phyloP scores from a whole-genome alignment of 805 yeast genomes.

The Candida koratica region DNA sequence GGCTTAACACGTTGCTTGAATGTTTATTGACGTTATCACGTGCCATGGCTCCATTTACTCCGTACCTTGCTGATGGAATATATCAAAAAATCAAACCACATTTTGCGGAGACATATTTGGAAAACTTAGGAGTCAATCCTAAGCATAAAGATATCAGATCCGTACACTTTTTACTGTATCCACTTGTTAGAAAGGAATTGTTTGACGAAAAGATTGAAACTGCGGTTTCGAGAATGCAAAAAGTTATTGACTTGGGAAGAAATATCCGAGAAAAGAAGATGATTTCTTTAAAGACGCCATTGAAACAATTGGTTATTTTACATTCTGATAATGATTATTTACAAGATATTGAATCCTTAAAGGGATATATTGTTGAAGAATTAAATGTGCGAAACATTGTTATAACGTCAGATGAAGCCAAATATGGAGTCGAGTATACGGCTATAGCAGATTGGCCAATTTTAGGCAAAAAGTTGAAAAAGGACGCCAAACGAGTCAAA shows the following conservation, averaged over 20 bases:
- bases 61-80: conserved; percentile 87
- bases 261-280: conserved; percentile 93
- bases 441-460: conserved; percentile 99
- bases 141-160: conserved; percentile 63
- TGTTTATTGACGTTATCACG: conserved; percentile 83
- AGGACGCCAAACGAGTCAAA: conserved; percentile 90
- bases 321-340: conserved; percentile 75
- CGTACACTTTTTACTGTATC: conserved; percentile 92
- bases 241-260: conserved; percentile 94
- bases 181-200: conserved; percentile 73
- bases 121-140: conserved; percentile 36
- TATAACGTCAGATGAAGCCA: conserved; percentile 85
- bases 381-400: conserved; percentile 85
- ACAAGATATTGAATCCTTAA: conserved; percentile 71
- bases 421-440: conserved; percentile 86
- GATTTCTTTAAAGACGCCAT: conserved; percentile 91
- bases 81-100: conserved; percentile 68
- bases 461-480: conserved; percentile 93
- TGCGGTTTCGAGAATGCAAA: conserved; percentile 94
- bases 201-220: conserved; percentile 79
- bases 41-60: conserved; percentile 99
- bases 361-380: conserved; percentile 81
- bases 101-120: conserved; percentile 58
- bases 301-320: conserved; percentile 79
- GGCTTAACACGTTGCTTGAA: conserved; percentile 87